phyloP scores from a whole-genome alignment of 1,284 basidiomycete species.

The Rhizoctonia solani region DNA sequence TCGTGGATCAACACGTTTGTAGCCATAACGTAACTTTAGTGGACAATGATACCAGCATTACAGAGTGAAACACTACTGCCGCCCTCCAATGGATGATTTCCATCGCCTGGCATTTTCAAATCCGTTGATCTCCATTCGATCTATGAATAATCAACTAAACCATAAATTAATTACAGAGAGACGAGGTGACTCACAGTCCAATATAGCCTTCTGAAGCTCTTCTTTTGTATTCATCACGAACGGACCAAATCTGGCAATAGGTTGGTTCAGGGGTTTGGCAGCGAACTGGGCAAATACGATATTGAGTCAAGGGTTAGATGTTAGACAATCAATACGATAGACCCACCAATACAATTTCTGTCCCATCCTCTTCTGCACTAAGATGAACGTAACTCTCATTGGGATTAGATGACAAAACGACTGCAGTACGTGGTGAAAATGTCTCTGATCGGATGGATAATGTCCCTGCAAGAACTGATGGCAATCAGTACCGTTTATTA shows the following conservation, averaged over 20 bases:
- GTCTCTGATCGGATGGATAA: not conserved
- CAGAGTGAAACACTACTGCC: not conserved
- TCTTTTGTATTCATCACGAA: conserved; percentile 24
- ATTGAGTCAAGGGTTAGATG: not conserved
- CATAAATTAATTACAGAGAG: not conserved
- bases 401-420: not conserved
- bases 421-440: not conserved
- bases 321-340: not conserved
- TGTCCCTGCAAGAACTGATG: conserved; percentile 3
- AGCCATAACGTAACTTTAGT: no score
- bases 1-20: not conserved
- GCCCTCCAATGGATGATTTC: not conserved
- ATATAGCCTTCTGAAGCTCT: conserved; percentile 14
- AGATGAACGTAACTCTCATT: not conserved
- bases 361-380: not conserved
- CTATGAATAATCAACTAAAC: not conserved
- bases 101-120: conserved; percentile 17
- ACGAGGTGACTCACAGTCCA: not conserved
- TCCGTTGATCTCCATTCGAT: conserved; percentile 18
- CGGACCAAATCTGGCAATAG: conserved; percentile 7
- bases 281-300: not conserved
- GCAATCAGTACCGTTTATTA: not conserved
- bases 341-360: conserved; percentile 2
- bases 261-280: conserved; percentile 15
- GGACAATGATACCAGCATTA: no score